These are phyloP conservation scores for Porcisia hertigi DNA, from an alignment of 208 protist species.

Conservation along the genomic window DNA sequence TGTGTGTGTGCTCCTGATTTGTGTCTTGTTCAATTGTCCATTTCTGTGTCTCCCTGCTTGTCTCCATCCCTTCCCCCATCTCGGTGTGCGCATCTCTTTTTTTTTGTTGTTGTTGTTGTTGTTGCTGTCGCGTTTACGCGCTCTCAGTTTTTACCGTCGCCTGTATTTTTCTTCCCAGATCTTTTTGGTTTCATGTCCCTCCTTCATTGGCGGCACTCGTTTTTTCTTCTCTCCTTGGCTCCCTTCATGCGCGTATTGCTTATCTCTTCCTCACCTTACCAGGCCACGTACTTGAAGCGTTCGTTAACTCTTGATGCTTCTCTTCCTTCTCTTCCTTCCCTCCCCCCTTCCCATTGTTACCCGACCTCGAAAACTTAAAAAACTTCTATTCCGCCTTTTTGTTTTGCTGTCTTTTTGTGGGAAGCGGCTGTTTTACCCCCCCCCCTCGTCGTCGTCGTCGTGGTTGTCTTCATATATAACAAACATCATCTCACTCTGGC, in stretches of 20 bases:
- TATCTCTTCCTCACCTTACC: neutral
- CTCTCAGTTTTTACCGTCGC: neutral
- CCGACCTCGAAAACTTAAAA: neutral
- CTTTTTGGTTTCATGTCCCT: too few relatives aligned
- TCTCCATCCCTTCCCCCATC: neutral
- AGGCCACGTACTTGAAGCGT: neutral
- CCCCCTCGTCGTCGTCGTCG: too few relatives aligned
- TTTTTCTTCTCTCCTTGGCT: neutral
- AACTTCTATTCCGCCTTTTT: neutral
- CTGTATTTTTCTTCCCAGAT: neutral
- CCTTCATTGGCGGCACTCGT: too few relatives aligned
- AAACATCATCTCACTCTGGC: neutral
- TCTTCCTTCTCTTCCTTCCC: too few relatives aligned
- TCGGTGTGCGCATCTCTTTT: neutral
- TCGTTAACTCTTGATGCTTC: neutral
- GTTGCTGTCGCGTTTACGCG: neutral
- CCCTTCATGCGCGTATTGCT: neutral
- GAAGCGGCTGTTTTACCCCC: neutral
- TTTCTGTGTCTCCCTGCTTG: neutral
- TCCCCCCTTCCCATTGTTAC: neutral
- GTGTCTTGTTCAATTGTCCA: too few relatives aligned
- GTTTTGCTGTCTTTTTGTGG: neutral
- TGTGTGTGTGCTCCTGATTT: neutral
- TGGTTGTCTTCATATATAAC: neutral
- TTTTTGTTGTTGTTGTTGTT: neutral